phyloP scores from a whole-genome alignment of 2,329 filamentous ascomycete species.

The Clarireedia homoeocarpa region DNA sequence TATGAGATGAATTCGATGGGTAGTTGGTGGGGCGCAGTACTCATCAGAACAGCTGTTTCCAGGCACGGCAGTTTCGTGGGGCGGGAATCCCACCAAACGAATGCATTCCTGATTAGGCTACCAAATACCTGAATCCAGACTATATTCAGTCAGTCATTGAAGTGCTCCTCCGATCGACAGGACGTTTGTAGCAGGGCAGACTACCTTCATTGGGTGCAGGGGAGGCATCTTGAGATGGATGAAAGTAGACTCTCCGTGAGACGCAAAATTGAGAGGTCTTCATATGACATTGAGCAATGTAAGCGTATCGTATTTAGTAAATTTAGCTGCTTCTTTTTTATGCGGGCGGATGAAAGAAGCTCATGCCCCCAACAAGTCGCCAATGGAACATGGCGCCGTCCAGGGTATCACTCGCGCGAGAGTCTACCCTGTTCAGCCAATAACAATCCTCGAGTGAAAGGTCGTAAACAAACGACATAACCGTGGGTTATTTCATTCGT shows the following conservation, averaged over 20 bases:
- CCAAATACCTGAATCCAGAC: too few species aligned
- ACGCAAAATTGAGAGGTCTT: not conserved
- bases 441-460: not conserved
- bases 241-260: too few species aligned
- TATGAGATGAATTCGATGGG: not conserved
- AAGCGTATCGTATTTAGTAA: not conserved
- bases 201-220: too few species aligned
- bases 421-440: not conserved
- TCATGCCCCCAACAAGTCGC: constrained; percentile 1
- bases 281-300: not conserved
- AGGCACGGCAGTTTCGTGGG: not conserved
- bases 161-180: not conserved
- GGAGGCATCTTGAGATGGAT: too few species aligned
- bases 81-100: not conserved
- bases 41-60: not conserved
- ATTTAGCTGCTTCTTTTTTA: too few species aligned
- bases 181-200: not conserved
- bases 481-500: not conserved
- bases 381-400: not conserved
- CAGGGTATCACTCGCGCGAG: not conserved
- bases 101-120: too few species aligned
- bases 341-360: not conserved
- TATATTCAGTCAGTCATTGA: not conserved
- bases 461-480: not conserved
- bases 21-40: not conserved